Evolutionary conservation across 441 rosid genomes (phyloP), one percentile per base, ranked within the genome.

Genomic region (Lepidium campestre): DNA sequence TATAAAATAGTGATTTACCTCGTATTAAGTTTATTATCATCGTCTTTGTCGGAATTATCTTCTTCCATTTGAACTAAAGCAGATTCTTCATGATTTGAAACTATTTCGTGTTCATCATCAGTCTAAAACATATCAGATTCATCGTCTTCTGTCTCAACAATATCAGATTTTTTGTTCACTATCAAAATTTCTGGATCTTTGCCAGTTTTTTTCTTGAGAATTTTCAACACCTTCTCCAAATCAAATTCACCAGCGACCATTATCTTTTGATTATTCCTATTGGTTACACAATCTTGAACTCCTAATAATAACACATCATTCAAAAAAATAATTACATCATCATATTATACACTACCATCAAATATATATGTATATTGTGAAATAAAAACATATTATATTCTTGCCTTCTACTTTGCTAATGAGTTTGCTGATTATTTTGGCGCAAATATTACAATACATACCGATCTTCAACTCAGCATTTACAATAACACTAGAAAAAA

Each of bases 401-500:
- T 50, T 50, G 19, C 90, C 90, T 75, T 84, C 52, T 47, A 82
- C 67, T 52, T 86, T 84, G 19, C 79, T 67, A 45, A 87, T 77
- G 55, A 50, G 50, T 63, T 62, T 73, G 11, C 80, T 86, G 7
- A 86, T 78, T 2, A 41, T 41, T 66, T 83, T 79, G 57, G 82
- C 92, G 40, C 86, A 86, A 17, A 82, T 88, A 18, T 82, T 71
- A 47, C 89, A 84, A 17, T 83, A 41, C 84, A 87, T 82, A 7
- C 76, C 60, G 17, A 83, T 75, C 15, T 68, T 73, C 45, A 67
- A 80, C 70, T 81, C 88, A 17, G 46, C 82, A 20, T 62, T 73
- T 6, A 1, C 13, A 23, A 9, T 68, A 63, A 4, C 29, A 66
- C 82, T 80, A 66, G n/a, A 37, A 1, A 6, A 14, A 2, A 7